Evolutionary conservation across 192 early-diverging fungal genomes (phyloP).

Genomic region (Cetraspora pellucida): DNA sequence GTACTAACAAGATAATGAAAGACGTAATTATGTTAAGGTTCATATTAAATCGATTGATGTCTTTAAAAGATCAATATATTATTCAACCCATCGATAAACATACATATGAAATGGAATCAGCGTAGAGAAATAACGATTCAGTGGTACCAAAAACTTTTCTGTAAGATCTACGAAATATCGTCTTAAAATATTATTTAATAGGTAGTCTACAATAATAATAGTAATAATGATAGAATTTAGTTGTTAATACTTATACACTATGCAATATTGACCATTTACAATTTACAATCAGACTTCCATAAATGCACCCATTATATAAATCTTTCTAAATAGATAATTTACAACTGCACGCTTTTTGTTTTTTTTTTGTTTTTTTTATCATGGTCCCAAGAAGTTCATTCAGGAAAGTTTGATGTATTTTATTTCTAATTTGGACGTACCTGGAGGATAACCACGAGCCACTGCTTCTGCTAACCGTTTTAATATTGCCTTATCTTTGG

Average conservation of each 20-base stretch:
- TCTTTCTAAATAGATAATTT: no score
- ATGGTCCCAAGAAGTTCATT: no score
- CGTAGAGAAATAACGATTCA: conserved; percentile 91
- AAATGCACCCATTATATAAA: no score
- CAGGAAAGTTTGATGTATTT: neutral
- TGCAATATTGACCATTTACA: no score
- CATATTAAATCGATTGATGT: neutral
- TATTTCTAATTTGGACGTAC: conserved; percentile 35
- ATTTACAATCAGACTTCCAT: no score
- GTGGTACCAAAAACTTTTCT: conserved; percentile 91
- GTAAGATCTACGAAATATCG: conserved; percentile 93
- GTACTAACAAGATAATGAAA: neutral
- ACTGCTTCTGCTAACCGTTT: conserved; percentile 75
- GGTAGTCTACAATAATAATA: conserved; percentile 50
- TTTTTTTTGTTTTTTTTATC: no score
- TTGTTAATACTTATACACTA: neutral
- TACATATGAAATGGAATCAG: conserved; percentile 73
- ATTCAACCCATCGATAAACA: neutral
- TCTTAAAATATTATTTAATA: conserved; percentile 91
- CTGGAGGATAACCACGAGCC: conserved; percentile 69
- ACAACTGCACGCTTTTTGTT: no score
- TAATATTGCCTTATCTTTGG: conserved; percentile 80
- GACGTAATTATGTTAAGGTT: neutral
- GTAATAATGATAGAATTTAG: neutral
- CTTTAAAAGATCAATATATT: no score